Conservation (phyloP, 306 rosid genomes). For the Sesbania bispinosa region DNA sequence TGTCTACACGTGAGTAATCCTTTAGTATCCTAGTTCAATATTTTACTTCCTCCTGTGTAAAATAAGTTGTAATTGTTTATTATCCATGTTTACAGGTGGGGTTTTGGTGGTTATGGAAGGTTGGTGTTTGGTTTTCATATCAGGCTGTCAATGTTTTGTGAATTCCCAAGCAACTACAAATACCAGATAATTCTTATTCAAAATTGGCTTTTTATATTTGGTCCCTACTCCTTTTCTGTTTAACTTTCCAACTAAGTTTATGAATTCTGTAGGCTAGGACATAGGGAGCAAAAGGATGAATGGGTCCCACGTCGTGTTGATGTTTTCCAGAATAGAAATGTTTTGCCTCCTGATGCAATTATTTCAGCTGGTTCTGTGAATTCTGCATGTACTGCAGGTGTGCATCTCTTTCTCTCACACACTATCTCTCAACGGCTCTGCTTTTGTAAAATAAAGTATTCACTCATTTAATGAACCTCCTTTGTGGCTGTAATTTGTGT, state of each 20-base stretch:
- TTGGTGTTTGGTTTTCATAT: conserved; percentile 34
- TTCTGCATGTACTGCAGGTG: conserved; percentile 96
- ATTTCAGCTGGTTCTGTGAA: conserved; percentile 88
- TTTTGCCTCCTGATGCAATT: conserved; percentile 75
- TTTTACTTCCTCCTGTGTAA: conserved; percentile 5
- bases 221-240: background rate
- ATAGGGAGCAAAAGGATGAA: conserved; percentile 99
- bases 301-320: conserved; percentile 92
- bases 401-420: background rate
- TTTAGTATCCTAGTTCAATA: background rate
- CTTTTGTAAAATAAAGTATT: background rate
- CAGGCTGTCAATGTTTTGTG: background rate
- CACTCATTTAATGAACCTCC: background rate
- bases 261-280: conserved; percentile 74
- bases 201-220: background rate
- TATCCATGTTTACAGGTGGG: conserved; percentile 70
- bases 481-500: background rate
- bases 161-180: conserved; percentile 8
- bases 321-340: conserved; percentile 64
- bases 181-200: conserved; percentile 8
- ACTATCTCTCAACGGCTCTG: background rate
- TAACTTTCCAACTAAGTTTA: background rate
- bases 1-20: conserved; percentile 84
- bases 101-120: conserved; percentile 99
- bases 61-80: conserved; percentile 18